Percentiles rank a stretch among this genome's conserved stretches.
phyloP scores from a whole-genome alignment of 225 moss, liverwort and hornwort species.

The Pseudisothecium myosuroides region DNA sequence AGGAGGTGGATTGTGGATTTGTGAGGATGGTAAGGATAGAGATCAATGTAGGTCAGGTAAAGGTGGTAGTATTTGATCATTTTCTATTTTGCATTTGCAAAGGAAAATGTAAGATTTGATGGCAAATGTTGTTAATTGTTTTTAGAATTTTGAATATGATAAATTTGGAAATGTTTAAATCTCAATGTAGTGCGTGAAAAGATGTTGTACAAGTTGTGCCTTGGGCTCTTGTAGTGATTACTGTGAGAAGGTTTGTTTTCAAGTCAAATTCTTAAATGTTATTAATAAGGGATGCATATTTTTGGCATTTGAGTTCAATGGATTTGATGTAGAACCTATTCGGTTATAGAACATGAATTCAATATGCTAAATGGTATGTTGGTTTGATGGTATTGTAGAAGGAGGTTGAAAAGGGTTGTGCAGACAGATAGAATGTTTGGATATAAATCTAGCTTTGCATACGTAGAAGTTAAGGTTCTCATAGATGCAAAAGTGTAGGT shows the following conservation, averaged over 20 bases:
- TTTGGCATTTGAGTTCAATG: background rate
- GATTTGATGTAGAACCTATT: background rate
- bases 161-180: background rate
- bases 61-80: background rate
- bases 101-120: background rate
- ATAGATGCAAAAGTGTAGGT: background rate
- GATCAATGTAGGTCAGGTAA: fast-evolving
- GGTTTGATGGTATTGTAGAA: background rate
- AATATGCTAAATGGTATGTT: background rate
- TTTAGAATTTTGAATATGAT: background rate
- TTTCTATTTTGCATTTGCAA: background rate
- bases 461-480: fast-evolving
- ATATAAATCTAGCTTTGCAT: fast-evolving
- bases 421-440: fast-evolving
- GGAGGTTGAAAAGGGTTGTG: background rate
- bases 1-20: background rate
- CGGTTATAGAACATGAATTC: fast-evolving
- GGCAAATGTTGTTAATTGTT: background rate
- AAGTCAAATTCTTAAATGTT: fast-evolving
- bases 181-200: background rate
- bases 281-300: background rate
- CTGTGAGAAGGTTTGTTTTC: fast-evolving
- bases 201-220: fast-evolving
- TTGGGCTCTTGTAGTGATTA: background rate
- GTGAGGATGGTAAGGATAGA: fast-evolving